These are phyloP conservation scores for Aspergillus bridgeri DNA, from an alignment of 495 filamentous ascomycete species.

Conservation along the genomic window DNA sequence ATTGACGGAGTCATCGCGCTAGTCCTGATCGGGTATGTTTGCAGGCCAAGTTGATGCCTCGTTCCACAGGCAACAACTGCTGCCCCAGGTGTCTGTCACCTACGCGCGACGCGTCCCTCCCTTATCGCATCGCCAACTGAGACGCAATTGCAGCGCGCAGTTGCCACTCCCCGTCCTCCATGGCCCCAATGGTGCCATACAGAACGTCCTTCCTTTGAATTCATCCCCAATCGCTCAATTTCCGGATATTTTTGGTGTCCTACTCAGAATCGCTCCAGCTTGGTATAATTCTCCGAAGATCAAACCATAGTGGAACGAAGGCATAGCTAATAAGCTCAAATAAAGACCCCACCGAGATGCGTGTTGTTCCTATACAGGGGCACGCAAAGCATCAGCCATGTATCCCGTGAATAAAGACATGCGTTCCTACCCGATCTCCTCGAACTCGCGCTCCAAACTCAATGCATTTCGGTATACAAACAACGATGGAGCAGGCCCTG, in stretches of 20 bases:
- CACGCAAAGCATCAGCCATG: conserved; percentile 13
- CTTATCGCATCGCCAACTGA: conserved; percentile 23
- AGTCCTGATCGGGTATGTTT: conserved; percentile 31
- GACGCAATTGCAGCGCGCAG: conserved; percentile 2
- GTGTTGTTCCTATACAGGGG: conserved; percentile 1
- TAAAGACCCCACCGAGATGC: conserved; percentile 14
- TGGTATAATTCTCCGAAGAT: conserved; percentile 5
- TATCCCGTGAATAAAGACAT: conserved; percentile 26
- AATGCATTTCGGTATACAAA: conserved; percentile 53
- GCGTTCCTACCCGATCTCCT: conserved; percentile 40
- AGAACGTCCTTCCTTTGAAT: not conserved
- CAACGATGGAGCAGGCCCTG: conserved; percentile 22
- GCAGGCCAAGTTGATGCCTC: conserved; percentile 30
- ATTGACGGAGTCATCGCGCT: conserved; percentile 29
- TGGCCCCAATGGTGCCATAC: not conserved
- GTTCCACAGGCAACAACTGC: conserved; percentile 13
- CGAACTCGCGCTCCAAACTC: conserved; percentile 55
- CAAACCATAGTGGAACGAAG: conserved; percentile 1
- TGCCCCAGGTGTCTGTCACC: conserved; percentile 16
- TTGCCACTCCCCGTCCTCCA: not conserved
- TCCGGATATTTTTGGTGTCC: not conserved
- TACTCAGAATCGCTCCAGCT: not conserved
- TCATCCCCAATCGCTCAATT: not conserved
- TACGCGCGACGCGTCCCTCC: conserved; percentile 39
- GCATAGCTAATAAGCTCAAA: conserved; percentile 9